Evolutionary conservation across 2,329 filamentous ascomycete genomes (phyloP), one percentile per base, ranked within the genome.

Genomic region (Trichoderma gracile): DNA sequence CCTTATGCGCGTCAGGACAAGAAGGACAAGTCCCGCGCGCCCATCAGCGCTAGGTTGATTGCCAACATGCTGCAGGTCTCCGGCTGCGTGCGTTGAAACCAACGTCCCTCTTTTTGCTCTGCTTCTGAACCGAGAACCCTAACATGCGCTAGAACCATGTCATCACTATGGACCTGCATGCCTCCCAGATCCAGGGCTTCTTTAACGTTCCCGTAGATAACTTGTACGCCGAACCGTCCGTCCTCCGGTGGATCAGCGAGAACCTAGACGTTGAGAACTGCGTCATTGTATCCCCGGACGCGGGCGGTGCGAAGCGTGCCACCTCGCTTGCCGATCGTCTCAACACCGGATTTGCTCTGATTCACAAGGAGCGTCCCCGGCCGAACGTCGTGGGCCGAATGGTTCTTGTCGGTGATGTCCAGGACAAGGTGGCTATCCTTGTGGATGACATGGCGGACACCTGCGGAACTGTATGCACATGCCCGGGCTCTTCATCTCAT

Each of bases 391-490:
- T 97, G 67, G 92, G 90, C 10, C 89, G 92, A 72, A 96, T 97
- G 92, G 91, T 80, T 0, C 89, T 99, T n/a, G 94, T 98, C 57
- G 95, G 95, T 69, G 93, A 96, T 69, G 95, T 98, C 53, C 85
- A 88, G 69, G 91, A 91, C 79, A 95, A 95, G 80, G 89, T 94
- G 33, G 94, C 94, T 66, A 97, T 99, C 73, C 88, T 99, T 55
- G 94, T 99, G 60, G 94, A 98, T 76, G 94, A 98, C 76, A 97
- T 98, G 92, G 93, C 93, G 38, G 94, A 98, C 75, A 97, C 94
- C 4, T 97, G 93, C 76, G 93, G 93, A 70, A 97, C 92, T 45
- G 76, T 78, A 73, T 62, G 64, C 62, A 43, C 2, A 15, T n/a
- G n/a, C 49, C 15, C 25, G 2, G 15, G 14, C 21, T 43, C n/a